Base-by-base conservation (phyloP, 495 filamentous ascomycete species). In the Penicillium egyptiacum region DNA sequence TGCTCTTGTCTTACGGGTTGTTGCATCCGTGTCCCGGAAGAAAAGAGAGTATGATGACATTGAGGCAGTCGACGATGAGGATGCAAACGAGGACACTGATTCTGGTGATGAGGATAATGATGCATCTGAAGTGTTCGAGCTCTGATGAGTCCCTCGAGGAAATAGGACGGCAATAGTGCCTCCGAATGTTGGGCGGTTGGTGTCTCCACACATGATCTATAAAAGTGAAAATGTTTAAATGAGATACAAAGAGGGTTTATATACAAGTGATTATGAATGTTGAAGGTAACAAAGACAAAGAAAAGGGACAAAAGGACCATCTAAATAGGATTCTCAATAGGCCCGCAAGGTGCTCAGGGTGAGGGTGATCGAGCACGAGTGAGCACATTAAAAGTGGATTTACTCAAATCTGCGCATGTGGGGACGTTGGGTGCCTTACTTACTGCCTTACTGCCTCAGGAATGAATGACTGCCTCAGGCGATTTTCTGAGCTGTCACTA, bases 31-130 rank as follows among this genome's bases (percentile, higher is more conserved):
- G n/a, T 74, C 59, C 10, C 63, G 62, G 61, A 76, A 76, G 53
- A 68, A 70, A 14, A 76, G 63, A 5, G 67, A 67, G 57, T 73
- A 76, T 49, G 69, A 67, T 31, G 61, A 70, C 35, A 61, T 57
- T n/a, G 50, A 53, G 2, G 55, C 57, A 1, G 39, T 31, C 39
- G 62, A 61, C 10, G 56, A 59, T 9, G 60, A 61, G 17, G 60
- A 39, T 19, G 66, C 7, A 22, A 55, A 60, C 1, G 64, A 65
- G 11, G 52, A 45, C 6, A 67, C 22, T 3, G 69, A 66, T 39
- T 59, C 52, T n/a, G 50, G 67, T 17, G 61, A 74, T 40, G 60
- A 74, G 37, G 66, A 72, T 23, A 63, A 65, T 35, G 65, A 75
- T 59, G 26, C 42, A 47, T 54, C 68, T 50, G 50, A 59, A 43